phyloP scores from a whole-genome alignment of 352 stramenopile species.

The Phytophthora uliginosa region DNA sequence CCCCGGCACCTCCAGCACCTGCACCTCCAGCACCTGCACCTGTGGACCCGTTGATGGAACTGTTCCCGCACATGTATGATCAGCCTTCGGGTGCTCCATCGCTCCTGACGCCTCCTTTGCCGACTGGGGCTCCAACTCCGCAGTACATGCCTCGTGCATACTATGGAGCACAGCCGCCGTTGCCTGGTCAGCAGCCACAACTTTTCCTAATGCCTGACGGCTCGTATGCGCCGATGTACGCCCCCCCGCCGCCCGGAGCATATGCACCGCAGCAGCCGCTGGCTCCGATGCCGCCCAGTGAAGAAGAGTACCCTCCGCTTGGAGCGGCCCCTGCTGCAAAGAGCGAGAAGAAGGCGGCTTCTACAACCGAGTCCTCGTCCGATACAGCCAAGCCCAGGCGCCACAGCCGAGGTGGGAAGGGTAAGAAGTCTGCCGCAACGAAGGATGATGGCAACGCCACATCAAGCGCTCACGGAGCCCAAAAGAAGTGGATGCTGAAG shows the following conservation, averaged over 20 bases:
- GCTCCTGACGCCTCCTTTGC: conserved; percentile 41
- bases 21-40: conserved; percentile 20
- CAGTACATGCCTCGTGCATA: conserved; percentile 33
- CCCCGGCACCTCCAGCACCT: conserved; percentile 16
- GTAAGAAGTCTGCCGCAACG: conserved; percentile 26
- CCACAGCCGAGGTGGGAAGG: conserved; percentile 17
- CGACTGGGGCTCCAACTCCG: conserved; percentile 15
- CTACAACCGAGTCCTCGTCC: conserved; percentile 12
- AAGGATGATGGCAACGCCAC: conserved; percentile 10
- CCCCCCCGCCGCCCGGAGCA: conserved; percentile 12
- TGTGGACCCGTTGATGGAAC: conserved; percentile 36
- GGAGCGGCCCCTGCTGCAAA: conserved; percentile 20
- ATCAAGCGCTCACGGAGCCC: conserved; percentile 5
- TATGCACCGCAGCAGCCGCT: conserved; percentile 23
- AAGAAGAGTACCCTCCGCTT: conserved; percentile 46
- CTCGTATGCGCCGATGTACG: conserved; percentile 45
- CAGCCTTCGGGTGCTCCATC: conserved; percentile 29
- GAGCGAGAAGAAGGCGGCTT: conserved; percentile 19
- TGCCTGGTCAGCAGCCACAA: conserved; percentile 38
- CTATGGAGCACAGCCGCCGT: conserved; percentile 28
- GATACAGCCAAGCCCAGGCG: conserved; percentile 31
- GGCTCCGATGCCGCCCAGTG: conserved; percentile 22
- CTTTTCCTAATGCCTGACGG: conserved; percentile 45
- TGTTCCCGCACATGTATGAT: conserved; percentile 72
- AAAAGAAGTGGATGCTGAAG: conserved; percentile 53